These are phyloP conservation scores for Colletotrichum endophyticum DNA, from an alignment of 2,329 filamentous ascomycete genomes.

Conservation along the genomic window DNA sequence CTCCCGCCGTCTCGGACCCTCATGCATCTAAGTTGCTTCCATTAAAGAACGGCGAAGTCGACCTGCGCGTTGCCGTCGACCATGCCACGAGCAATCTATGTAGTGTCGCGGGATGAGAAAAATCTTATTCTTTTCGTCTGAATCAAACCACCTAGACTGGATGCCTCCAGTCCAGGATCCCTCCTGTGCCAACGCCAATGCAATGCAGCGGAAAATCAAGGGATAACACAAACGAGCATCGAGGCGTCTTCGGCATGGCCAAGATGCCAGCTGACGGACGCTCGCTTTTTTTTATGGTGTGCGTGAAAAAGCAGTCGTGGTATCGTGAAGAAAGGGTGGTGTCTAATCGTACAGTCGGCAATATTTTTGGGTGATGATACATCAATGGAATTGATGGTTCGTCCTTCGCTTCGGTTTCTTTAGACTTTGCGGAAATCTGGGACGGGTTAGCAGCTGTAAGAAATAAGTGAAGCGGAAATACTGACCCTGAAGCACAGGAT, in stretches of 20 bases:
- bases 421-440: constrained; percentile 65
- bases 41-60: constrained; percentile 21
- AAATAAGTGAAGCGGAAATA: not conserved
- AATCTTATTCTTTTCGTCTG: constrained; percentile 39
- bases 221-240: constrained; percentile 33
- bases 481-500: constrained; percentile 88
- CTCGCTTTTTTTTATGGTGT: constrained; percentile 15
- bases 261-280: not conserved
- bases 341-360: constrained; percentile 45
- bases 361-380: constrained; percentile 17
- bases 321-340: constrained; percentile 46
- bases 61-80: constrained; percentile 20
- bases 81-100: constrained; percentile 43
- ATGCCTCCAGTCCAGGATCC: constrained; percentile 16
- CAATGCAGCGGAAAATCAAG: constrained; percentile 54
- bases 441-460: constrained; percentile 5
- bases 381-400: constrained; percentile 14
- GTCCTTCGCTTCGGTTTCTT: not conserved
- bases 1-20: not conserved
- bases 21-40: constrained; percentile 17
- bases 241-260: not conserved
- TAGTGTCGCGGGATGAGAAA: constrained; percentile 40
- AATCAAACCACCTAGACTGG: constrained; percentile 33
- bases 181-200: constrained; percentile 58
- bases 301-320: constrained; percentile 43